Evolutionary conservation across 2,329 filamentous ascomycete genomes (phyloP), one percentile per base, ranked within the genome.

Genomic region (Rhynchosporium secalis): DNA sequence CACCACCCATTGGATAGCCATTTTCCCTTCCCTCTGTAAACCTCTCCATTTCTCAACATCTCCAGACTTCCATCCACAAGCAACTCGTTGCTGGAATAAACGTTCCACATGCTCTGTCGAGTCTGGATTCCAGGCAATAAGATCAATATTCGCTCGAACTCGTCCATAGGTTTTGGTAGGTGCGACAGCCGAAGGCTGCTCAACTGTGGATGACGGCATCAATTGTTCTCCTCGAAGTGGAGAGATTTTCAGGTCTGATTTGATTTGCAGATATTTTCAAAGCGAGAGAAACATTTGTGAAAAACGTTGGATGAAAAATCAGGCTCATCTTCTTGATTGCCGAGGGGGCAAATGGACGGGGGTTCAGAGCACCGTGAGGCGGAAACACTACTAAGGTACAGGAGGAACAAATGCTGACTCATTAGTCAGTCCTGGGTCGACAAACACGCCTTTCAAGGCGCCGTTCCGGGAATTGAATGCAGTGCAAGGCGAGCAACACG

Each of bases 11-110:
- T 41, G 38, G n/a, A 58, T 26, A 28, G 45, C 6, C 20, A 51
- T 49, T 36, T 58, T 38, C 13, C 33, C 56, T 8, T n/a, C 33
- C n/a, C 48, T 51, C 45, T 58, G 56, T 46, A 58, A 40, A 7
- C 40, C 48, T 13, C 33, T 33, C 56, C 56, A 58, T 3, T 40
- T 45, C 40, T 40, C 40, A 12, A 58, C 56, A 51, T 31, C 33
- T n/a, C 41, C 56, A 7, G 20, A 29, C 26, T 61, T 61, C 58
- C 58, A 61, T 15, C 58, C 58, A 41, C 58, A 61, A 10, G 58
- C 58, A 40, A 56, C 47, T 13, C 58, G 51, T 29, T 61, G 58
- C n/a, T 45, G 51, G 12, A 56, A 38, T 51, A 61, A 48, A 4
- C 51, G 40, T 33, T 56, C 38, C 29, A 61, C 28, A 56, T 61